These are phyloP conservation scores for Venturiaceae sp. DNA, from an alignment of 2,329 filamentous ascomycete genomes.

Conservation along the genomic window DNA sequence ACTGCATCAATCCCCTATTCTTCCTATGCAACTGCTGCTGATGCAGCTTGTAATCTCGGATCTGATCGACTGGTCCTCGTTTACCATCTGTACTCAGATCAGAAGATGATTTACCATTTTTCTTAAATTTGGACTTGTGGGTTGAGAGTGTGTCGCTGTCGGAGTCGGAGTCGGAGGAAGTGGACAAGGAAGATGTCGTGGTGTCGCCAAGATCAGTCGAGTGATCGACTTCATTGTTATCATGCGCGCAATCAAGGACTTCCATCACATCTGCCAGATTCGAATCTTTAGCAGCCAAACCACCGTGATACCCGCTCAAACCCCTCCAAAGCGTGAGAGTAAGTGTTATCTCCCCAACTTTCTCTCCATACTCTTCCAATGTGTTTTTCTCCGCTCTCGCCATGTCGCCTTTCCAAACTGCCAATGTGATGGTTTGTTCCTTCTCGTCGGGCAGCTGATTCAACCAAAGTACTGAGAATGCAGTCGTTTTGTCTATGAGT, in stretches of 20 bases:
- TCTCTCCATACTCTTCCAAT: conserved; percentile 45
- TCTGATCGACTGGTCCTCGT: conserved; percentile 38
- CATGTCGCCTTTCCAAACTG: conserved; percentile 59
- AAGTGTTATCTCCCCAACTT: conserved; percentile 49
- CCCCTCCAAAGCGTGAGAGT: conserved; percentile 52
- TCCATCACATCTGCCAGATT: conserved; percentile 53
- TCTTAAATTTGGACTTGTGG: conserved; percentile 14
- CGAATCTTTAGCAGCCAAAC: conserved; percentile 42
- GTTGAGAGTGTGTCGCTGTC: conserved; percentile 14
- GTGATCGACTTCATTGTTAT: conserved; percentile 37
- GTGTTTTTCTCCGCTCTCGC: conserved; percentile 40
- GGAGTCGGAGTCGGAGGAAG: conserved; percentile 15
- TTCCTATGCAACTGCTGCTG: conserved; percentile 52
- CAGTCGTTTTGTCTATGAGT: conserved; percentile 45
- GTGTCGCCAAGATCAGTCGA: conserved; percentile 14
- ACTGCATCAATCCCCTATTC: conserved; percentile 66
- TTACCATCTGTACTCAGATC: conserved; percentile 24
- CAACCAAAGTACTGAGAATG: conserved; percentile 58
- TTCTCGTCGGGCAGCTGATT: conserved; percentile 61
- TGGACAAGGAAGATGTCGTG: neutral
- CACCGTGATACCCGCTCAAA: conserved; percentile 48
- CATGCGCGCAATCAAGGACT: conserved; percentile 50
- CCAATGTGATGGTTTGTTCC: conserved; percentile 45
- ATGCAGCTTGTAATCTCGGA: conserved; percentile 52
- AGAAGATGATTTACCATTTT: conserved; percentile 12